Evolutionary conservation across 768 basidiomycete species (phyloP).

Genomic region (Pleurotus tuber-regium): DNA sequence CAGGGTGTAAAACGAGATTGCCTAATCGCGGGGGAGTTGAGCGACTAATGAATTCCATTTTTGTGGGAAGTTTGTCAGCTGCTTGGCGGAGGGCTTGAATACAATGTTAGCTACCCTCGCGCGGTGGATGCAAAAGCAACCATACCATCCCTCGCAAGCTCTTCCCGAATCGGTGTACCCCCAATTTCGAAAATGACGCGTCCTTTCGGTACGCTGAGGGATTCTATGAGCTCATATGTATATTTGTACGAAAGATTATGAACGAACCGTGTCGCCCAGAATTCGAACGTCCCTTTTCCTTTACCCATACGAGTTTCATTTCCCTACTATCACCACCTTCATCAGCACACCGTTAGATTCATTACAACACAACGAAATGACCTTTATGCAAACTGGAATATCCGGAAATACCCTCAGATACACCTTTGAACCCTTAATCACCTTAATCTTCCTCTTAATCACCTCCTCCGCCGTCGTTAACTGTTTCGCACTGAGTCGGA

Average conservation of each 20-base stretch:
- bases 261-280: constrained; percentile 87
- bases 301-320: constrained; percentile 99
- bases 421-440: constrained; percentile 84
- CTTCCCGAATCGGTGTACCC: constrained; percentile 84
- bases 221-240: neutral
- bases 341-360: neutral
- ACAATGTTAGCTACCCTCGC: constrained; percentile 7
- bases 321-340: constrained; percentile 58
- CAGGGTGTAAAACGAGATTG: constrained; percentile 38
- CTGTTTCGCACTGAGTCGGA: constrained; percentile 85
- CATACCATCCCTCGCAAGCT: constrained; percentile 88
- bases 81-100: constrained; percentile 79
- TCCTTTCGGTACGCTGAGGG: constrained; percentile 73
- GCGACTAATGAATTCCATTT: constrained; percentile 81
- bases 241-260: constrained; percentile 1
- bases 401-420: constrained; percentile 93
- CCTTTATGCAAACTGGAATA: constrained; percentile 96
- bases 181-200: constrained; percentile 95
- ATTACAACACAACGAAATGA: constrained; percentile 26
- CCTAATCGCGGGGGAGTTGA: constrained; percentile 73
- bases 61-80: constrained; percentile 82
- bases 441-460: constrained; percentile 85
- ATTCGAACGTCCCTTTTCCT: constrained; percentile 97
- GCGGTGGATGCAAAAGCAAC: constrained; percentile 2
- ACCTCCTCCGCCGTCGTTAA: constrained; percentile 84